Evolutionary conservation across 2,329 filamentous ascomycete genomes (phyloP), one percentile per base, ranked within the genome.

Genomic region (Pseudodiploospora longispora): DNA sequence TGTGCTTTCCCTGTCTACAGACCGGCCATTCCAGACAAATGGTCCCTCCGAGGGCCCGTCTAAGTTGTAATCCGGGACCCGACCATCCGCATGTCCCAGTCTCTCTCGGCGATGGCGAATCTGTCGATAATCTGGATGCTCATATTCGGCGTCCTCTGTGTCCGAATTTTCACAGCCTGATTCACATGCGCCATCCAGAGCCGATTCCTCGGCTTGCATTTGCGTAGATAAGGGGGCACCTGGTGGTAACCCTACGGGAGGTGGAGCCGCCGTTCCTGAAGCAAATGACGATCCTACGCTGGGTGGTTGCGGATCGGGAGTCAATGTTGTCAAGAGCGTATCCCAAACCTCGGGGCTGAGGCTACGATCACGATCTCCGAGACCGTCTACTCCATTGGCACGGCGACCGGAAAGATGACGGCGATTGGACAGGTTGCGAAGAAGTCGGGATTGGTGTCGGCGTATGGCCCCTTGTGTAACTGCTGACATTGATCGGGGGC

Each of bases 321-420:
- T 83, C 48, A 96, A 76, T 0, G 87, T 94, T 6, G 77, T 83
- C 46, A 89, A 70, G 42, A 96, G 79, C 3, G 82, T 87, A 47
- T 91, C 84, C 90, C 90, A 96, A 1, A 72, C 72, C 43, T 84
- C 83, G 1, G 84, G 83, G 58, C 83, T 89, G n/a, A 87, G 67
- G 61, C 88, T 95, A 53, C 88, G 80, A 50, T 87, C 79, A 47
- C 89, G 84, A 63, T 95, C 88, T 33, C 88, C 89, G 10, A 95
- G 75, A 4, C 88, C 88, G 62, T 94, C 83, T 1, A 84, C 38
- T 4, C 48, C 52, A 10, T 47, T 39, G 10, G 37, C 30, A 29
- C 41, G 43, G n/a, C 46, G 48, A 6, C 19, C 19, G 19, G 27
- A 31, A 33, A 40, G 6, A 7, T 10, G n/a, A 5, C 31, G 19